Percentiles rank a stretch among this genome's conserved stretches.
These are phyloP conservation scores for Boechera stricta DNA, from an alignment of 345 rosid genomes.

Conservation along the genomic window DNA sequence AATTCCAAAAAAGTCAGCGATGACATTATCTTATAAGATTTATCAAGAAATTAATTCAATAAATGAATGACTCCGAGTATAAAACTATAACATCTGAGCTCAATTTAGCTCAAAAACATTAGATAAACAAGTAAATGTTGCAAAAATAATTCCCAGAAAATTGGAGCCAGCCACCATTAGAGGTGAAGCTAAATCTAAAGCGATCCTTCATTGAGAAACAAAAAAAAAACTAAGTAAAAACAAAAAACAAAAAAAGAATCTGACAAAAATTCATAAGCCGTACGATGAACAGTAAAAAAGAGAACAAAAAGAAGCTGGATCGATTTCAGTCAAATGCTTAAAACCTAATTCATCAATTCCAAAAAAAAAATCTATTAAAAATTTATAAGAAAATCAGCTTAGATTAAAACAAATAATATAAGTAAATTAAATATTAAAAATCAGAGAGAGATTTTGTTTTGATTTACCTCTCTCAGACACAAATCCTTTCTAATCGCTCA, in stretches of 20 bases:
- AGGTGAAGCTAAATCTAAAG: constrained; percentile 25
- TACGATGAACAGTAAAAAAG: constrained; percentile 38
- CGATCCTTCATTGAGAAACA: constrained; percentile 20
- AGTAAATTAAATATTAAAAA: neutral
- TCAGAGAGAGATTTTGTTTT: neutral
- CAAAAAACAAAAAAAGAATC: neutral
- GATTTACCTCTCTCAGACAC: constrained; percentile 77
- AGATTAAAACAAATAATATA: neutral
- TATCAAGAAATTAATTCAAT: too few relatives aligned
- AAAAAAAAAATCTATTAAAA: neutral
- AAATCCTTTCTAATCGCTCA: constrained; percentile 63
- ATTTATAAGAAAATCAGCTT: neutral
- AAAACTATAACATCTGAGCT: neutral
- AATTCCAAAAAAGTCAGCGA: constrained; percentile 27
- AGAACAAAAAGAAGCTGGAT: constrained; percentile 30
- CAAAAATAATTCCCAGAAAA: constrained; percentile 20
- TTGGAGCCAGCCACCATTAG: constrained; percentile 25
- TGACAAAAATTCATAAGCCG: constrained; percentile 28
- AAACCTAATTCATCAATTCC: constrained; percentile 3
- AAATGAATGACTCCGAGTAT: too few relatives aligned
- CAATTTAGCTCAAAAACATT: neutral
- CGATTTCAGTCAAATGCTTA: constrained; percentile 38
- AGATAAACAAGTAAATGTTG: neutral
- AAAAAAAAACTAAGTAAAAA: neutral
- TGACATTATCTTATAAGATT: neutral